Evolutionary conservation across 1,139 yeast genomes (phyloP), one percentile per base, ranked within the genome.

Genomic region (Eremothecium coryli): DNA sequence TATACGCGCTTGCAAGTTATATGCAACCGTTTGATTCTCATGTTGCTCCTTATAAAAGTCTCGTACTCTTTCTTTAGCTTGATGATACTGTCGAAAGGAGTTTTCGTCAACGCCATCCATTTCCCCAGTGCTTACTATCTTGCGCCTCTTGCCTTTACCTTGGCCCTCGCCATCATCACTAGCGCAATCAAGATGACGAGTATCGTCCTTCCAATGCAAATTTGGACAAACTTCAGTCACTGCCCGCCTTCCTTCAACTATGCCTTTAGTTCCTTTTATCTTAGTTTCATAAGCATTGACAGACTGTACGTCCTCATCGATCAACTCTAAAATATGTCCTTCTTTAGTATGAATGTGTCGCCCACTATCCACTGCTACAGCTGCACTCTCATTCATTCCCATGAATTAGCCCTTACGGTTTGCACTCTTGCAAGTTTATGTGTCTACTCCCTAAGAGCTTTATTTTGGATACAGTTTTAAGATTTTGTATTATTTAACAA

Each of bases 21-120:
- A 78, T 0, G 82, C 82, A 18, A 78, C 82, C 0, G 86, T 78
- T 54, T 78, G 86, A 43, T 71, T 71, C 37, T 65, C 72, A 48
- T 78, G 86, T 48, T 78, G 86, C 44, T 76, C 84, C 44, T 66
- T 70, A 50, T 78, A 78, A 46, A 78, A 78, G 38, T 65, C 68
- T 46, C 75, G 75, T 29, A 78, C 86, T 41, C 84, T 59, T 44
- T 75, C 81, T 51, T 79, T 73, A 0, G 85, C 85, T 31, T 76
- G 59, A 44, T 77, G 84, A 46, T 78, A 78, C 48, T 78, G 84
- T 31, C 86, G 57, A 46, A 74, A 78, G 32, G 61, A 58, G 21
- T 64, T 54, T 33, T 49, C 52, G 36, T 54, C 54, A 4, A 55
- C 46, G 5, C 45, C 41, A 8, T 49, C 46, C 32, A 36, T n/a